Evolutionary conservation across 345 rosid genomes (phyloP).

Genomic region (Lepidium aucheri): DNA sequence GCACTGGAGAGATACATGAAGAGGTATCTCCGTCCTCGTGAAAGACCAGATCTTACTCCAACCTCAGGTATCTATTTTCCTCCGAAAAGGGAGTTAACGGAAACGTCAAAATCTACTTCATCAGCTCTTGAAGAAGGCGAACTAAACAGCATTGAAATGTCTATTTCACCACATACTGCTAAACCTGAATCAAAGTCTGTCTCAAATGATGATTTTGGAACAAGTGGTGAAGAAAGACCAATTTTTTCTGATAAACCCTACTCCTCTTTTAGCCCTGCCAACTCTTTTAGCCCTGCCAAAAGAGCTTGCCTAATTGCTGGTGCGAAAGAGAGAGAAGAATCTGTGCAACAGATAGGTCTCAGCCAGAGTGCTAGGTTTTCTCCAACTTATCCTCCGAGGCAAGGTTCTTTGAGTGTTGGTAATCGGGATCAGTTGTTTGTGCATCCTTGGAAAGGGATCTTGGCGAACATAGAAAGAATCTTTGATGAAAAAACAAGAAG

Average conservation of each 20-base stretch:
- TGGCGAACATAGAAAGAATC: conserved; percentile 51
- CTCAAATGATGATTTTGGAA: not conserved
- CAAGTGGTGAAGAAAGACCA: not conserved
- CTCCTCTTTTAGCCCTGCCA: conserved; percentile 3
- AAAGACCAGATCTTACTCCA: not conserved
- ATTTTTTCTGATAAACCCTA: not conserved
- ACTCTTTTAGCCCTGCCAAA: conserved; percentile 11
- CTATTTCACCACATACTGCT: not conserved
- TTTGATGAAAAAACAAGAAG: conserved; percentile 20
- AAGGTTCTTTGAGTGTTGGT: not conserved
- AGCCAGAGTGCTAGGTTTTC: not conserved
- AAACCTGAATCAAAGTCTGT: conserved; percentile 6
- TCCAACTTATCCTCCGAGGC: conserved; percentile 14
- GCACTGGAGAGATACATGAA: conserved; percentile 43
- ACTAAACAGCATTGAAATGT: not conserved
- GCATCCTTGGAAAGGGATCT: conserved; percentile 64
- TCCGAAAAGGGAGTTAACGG: not conserved
- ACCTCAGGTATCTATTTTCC: not conserved
- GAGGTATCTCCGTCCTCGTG: conserved; percentile 27
- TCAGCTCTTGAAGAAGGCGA: not conserved
- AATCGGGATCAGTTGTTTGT: conserved; percentile 32
- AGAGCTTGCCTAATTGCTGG: conserved; percentile 4
- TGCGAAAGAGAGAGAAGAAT: not conserved
- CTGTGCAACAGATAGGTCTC: conserved; percentile 4
- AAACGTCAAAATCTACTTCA: not conserved